Evolutionary conservation across 2,329 filamentous ascomycete species (phyloP).

Genomic region (Ceratocystis huliohia): DNA sequence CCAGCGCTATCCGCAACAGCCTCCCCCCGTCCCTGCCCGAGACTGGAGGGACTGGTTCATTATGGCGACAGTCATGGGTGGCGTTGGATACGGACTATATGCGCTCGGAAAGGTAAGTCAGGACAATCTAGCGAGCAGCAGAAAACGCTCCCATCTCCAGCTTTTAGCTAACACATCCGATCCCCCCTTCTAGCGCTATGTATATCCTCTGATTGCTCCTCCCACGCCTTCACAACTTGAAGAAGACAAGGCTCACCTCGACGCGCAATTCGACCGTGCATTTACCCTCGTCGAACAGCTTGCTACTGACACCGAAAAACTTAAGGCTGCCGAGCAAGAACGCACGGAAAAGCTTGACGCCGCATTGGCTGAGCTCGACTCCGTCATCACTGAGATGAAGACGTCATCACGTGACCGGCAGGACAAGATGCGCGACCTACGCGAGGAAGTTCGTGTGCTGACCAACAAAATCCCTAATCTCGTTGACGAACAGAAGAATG

Average conservation of each 20-base stretch:
- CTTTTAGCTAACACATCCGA: conserved; percentile 6
- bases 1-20: conserved; percentile 38
- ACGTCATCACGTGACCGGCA: conserved; percentile 68
- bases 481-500: conserved; percentile 74
- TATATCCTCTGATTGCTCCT: conserved; percentile 79
- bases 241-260: conserved; percentile 83
- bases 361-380: conserved; percentile 72
- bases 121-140: not conserved
- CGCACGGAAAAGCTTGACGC: conserved; percentile 72
- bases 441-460: conserved; percentile 71
- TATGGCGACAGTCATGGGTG: conserved; percentile 90
- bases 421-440: conserved; percentile 73
- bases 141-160: not conserved
- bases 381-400: conserved; percentile 69
- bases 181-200: conserved; percentile 55
- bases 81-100: conserved; percentile 80
- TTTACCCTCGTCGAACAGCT: conserved; percentile 88
- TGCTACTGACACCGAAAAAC: conserved; percentile 71
- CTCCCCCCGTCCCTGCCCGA: conserved; percentile 54
- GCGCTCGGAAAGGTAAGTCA: conserved; percentile 63
- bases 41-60: conserved; percentile 99
- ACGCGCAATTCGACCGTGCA: conserved; percentile 84
- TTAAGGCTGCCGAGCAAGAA: conserved; percentile 77
- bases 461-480: conserved; percentile 81
- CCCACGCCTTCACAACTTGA: conserved; percentile 89